Percentiles rank a stretch among this genome's conserved stretches.
These are phyloP conservation scores for Amanita brunnescens DNA, from an alignment of 768 basidiomycete genomes.

Conservation along the genomic window DNA sequence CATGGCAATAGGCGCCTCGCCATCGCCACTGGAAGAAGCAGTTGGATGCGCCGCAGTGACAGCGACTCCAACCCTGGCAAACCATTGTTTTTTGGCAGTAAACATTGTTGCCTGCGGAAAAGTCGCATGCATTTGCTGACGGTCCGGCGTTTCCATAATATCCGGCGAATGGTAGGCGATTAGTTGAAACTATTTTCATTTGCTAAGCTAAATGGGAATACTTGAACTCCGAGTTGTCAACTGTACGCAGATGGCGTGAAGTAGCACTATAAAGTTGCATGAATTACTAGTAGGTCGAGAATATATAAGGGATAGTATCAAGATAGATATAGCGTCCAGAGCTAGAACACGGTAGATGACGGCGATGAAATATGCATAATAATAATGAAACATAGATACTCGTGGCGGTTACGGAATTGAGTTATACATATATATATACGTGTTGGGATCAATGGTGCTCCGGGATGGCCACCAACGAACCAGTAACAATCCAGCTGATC, in stretches of 20 bases:
- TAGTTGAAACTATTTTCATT: not conserved
- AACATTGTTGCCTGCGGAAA: not conserved
- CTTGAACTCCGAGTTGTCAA: not conserved
- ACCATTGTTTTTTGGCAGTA: not conserved
- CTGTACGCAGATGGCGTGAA: not conserved
- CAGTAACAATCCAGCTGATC: slow-evolving; percentile 32
- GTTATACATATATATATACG: too few relatives aligned
- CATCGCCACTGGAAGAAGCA: not conserved
- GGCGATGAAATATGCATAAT: too few relatives aligned
- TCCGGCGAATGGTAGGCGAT: not conserved
- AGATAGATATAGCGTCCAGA: too few relatives aligned
- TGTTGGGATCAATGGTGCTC: slow-evolving; percentile 10
- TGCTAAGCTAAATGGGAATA: slow-evolving; percentile 1
- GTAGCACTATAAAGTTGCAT: too few relatives aligned
- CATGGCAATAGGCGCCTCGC: not conserved
- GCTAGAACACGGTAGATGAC: too few relatives aligned
- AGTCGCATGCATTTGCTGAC: not conserved
- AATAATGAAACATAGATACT: not conserved
- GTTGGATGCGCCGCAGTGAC: not conserved
- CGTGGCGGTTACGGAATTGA: too few relatives aligned
- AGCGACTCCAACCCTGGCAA: not conserved
- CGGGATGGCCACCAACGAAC: slow-evolving; percentile 33
- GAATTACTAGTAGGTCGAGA: too few relatives aligned
- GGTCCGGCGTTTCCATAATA: not conserved
- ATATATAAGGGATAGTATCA: too few relatives aligned